Evolutionary conservation across 768 basidiomycete species (phyloP).

Genomic region (Lactarius sp.): DNA sequence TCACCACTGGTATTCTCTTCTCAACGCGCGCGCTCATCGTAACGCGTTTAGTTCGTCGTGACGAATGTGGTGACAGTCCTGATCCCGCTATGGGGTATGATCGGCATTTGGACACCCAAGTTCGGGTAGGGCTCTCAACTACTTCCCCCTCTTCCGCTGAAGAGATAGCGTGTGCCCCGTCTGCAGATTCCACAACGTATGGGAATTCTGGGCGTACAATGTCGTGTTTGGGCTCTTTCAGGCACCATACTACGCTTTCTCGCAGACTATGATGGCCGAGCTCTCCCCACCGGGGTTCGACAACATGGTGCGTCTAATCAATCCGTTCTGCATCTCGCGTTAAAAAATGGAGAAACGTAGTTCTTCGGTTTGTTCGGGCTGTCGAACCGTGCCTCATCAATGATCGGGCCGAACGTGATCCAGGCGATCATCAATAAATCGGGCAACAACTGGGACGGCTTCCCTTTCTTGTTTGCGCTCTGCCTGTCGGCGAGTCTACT

Average conservation of each 20-base stretch:
- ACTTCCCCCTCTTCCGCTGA: neutral
- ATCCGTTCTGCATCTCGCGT: too few species aligned
- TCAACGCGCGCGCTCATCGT: neutral
- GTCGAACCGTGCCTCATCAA: constrained; percentile 60
- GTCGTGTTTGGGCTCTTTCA: constrained; percentile 77
- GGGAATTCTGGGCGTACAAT: constrained; percentile 91
- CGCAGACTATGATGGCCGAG: constrained; percentile 87
- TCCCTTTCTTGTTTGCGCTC: constrained; percentile 76
- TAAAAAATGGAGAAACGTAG: constrained; percentile 32
- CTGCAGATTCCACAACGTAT: constrained; percentile 59
- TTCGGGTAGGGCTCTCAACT: constrained; percentile 49
- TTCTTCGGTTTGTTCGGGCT: constrained; percentile 66
- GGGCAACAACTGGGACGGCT: constrained; percentile 77
- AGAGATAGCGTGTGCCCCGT: neutral
- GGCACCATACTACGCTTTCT: constrained; percentile 83
- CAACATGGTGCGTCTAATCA: constrained; percentile 48
- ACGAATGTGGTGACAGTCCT: constrained; percentile 73
- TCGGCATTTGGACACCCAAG: constrained; percentile 75
- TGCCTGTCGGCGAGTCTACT: constrained; percentile 60
- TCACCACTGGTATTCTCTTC: constrained; percentile 5
- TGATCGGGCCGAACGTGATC: constrained; percentile 83
- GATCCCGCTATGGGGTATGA: constrained; percentile 83
- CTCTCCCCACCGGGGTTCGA: constrained; percentile 84
- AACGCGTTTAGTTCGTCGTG: constrained; percentile 51
- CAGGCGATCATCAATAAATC: constrained; percentile 73